Evolutionary conservation across 2,329 filamentous ascomycete species (phyloP), one percentile per base, ranked within the genome.

Genomic region (Cadophora luteo-olivacea): DNA sequence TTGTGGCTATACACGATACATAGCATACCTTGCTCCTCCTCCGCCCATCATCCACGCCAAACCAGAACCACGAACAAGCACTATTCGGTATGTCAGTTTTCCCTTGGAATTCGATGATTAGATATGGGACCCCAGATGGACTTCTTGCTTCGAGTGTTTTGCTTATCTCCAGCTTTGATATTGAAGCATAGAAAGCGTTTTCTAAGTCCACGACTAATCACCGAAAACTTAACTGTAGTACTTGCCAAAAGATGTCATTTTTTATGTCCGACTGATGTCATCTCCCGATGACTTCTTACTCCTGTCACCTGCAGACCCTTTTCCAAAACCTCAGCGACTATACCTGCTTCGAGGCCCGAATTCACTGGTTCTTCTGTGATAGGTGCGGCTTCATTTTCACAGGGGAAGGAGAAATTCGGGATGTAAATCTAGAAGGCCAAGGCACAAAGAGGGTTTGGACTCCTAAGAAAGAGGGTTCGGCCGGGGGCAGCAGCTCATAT

Each of bases 201-300:
- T 14, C 36, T 38, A 14, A 38, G 8, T 38, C 12, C 36, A 38
- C 36, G 36, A 38, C 11, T 11, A 36, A 11, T 36, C 62, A 75
- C 49, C 69, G 72, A 14, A 76, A 76, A 71, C 85, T 83, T 78
- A 86, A 85, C 70, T 86, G 84, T 74, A 81, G 76, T 12, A 80
- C 81, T 12, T 86, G 84, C 74, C 81, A 84, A 61, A 85, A 85
- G 71, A 78, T 81, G 69, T 80, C 80, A 16, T 78, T 82, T 68
- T 81, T 84, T 83, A 86, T 72, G 74, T 82, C 55, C 81, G 83
- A 12, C 77, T 81, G 11, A 74, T 75, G 49, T 69, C 77, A 49
- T 67, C 78, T 1, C 73, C 74, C 11, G 74, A 81, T 19, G 83
- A 86, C 74, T 86, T 86, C 73, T 73, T 82, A 8, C 79, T 86